Conservation (phyloP, 1,284 basidiomycete species). For the Fomes fomentarius region DNA sequence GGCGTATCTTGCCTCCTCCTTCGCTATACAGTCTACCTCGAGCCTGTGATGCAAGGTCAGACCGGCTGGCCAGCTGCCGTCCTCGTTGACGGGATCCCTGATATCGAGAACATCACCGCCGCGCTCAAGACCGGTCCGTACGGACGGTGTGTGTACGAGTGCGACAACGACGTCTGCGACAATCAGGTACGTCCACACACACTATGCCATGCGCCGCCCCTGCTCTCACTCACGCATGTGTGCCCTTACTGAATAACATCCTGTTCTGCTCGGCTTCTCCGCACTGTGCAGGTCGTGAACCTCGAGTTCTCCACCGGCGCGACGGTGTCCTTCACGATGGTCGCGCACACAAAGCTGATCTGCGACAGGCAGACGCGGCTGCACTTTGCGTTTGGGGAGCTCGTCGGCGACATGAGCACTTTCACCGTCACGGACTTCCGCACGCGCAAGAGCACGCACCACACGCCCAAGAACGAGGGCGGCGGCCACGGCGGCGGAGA, state of each 20-base stretch:
- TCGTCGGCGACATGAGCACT: conserved; percentile 77
- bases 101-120: conserved; percentile 73
- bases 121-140: conserved; percentile 58
- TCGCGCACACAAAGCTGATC: conserved; percentile 70
- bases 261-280: too few relatives aligned
- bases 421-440: conserved; percentile 83
- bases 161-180: conserved; percentile 60
- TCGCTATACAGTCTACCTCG: conserved; percentile 65
- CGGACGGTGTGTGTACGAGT: conserved; percentile 83
- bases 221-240: too few relatives aligned
- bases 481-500: conserved; percentile 86
- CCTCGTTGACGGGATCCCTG: conserved; percentile 76
- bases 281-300: conserved; percentile 79
- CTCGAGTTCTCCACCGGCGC: conserved; percentile 78
- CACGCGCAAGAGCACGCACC: conserved; percentile 48
- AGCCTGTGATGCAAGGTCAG: conserved; percentile 59
- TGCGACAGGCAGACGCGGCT: conserved; percentile 78
- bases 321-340: conserved; percentile 84
- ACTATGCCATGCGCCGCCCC: too few relatives aligned
- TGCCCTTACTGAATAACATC: too few relatives aligned
- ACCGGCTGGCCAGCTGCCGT: conserved; percentile 66
- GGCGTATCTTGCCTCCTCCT: neutral
- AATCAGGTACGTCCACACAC: conserved; percentile 26
- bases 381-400: conserved; percentile 67
- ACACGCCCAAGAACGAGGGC: conserved; percentile 58